Base-by-base conservation (phyloP, 2,329 filamentous ascomycete genomes). In the Bipolaris bicolor region DNA sequence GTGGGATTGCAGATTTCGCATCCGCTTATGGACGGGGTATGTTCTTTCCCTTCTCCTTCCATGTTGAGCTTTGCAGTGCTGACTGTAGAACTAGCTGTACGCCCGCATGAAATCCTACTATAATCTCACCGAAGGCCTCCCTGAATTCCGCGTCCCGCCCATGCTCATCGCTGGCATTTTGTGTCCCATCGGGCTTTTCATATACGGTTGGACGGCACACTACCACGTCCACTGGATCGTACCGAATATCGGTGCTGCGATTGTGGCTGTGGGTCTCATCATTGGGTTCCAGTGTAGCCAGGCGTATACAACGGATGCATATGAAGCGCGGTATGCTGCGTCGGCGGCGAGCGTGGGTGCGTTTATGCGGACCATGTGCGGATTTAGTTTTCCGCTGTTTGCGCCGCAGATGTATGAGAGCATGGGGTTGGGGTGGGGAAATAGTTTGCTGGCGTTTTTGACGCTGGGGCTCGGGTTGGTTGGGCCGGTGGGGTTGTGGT, bases 291-390 rank as follows among this genome's bases (percentile, higher is more conserved):
- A 84, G 69, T 83, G 83, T 31, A 81, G 84, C 41, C 81, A 84
- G 53, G 84, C 84, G 13, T 91, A 90, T 62, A 80, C 89, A 1
- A 83, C 89, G 34, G 87, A 90, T 55, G 80, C 82, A 5, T 88
- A 83, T 63, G 86, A 10, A 83, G 83, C 64, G 9, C 70, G 77
- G 26, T 70, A 71, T 36, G 68, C 68, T 9, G 68, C 71, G 7
- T 70, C 66, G 2, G 88, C 86, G 0, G 81, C 88, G 0, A 87
- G 88, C 0, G 86, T 86, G 1, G 87, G 87, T 4, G 67, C 86
- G 0, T 82, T 89, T 3, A 67, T 88, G 36, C 75, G 86, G 20
- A 80, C 77, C 6, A 69, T 86, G 3, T 76, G 83, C 13, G 86
- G 84, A 5, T 84, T 83, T 11, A 73, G 85, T 36, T 76, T 89